Base-by-base conservation (phyloP, 352 stramenopile species). In the Elongisporangium anandrum region DNA sequence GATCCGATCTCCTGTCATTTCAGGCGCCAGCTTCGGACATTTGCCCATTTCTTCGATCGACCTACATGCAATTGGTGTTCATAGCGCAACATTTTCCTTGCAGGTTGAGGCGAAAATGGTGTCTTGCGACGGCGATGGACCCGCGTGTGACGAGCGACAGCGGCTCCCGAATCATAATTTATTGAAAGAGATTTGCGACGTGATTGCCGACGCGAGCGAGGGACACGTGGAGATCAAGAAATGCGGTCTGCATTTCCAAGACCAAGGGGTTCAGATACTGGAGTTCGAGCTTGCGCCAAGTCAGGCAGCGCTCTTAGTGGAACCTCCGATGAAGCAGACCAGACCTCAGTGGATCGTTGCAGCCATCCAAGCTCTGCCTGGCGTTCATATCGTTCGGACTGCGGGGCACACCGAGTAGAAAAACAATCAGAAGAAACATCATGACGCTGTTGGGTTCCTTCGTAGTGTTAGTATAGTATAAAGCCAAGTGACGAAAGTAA, bases 121-220 rank as follows among this genome's bases (percentile, higher is more conserved):
- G 24, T 51, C 75, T 52, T 73, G 64, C 17, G 45, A 45, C 8
- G 59, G 66, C 10, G 75, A 70, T 29, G 68, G 78, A 34, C 64
- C 70, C 24, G 59, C 68, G 54, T 70, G 74, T 21, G 66, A 66
- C n/a, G 79, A 87, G 47, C 74, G 74, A 26, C 29, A 39, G 29
- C 73, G 76, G 24, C 65, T 89, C 52, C 82, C 82, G 19, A 90
- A 92, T 64, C 85, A 94, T 84, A 85, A 92, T 69, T 82, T 94
- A 77, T 82, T 94, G 63, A 88, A 92, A 66, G 72, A 90, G 63
- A 68, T 94, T 41, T 92, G 81, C 64, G 83, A 94, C 50, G 77
- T 92, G 56, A 90, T 94, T 47, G 75, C 70, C 5, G 60, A 72
- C 34, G 69, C 86, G 56, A 79, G 72, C 50, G 69, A 76, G 20